A percentile compares a stretch with the other conserved stretches of the same genome.
These are phyloP conservation scores for Articulospora tetracladia DNA, from an alignment of 495 filamentous ascomycete genomes.

Conservation along the genomic window DNA sequence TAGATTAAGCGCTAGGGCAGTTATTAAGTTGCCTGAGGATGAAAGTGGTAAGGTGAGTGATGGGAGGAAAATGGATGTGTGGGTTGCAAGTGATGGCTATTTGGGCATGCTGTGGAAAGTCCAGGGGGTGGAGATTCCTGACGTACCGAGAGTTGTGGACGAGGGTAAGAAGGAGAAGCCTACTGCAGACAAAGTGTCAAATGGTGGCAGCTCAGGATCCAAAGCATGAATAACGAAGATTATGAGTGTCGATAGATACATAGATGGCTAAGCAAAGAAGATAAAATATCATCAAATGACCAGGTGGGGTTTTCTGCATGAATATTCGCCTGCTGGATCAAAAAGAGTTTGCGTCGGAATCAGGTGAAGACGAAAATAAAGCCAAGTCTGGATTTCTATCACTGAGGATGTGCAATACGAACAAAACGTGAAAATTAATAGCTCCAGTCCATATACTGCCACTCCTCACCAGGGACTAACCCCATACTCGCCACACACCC, in stretches of 20 bases:
- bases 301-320: too few relatives aligned
- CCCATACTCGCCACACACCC: conserved; percentile 30
- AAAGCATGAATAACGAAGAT: not conserved
- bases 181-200: not conserved
- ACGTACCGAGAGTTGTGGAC: conserved; percentile 31
- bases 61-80: conserved; percentile 59
- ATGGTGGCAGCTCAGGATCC: not conserved
- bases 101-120: conserved; percentile 70
- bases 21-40: conserved; percentile 59
- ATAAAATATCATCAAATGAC: too few relatives aligned
- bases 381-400: too few relatives aligned
- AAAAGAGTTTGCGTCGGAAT: too few relatives aligned
- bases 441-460: too few relatives aligned
- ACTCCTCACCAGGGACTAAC: conserved; percentile 21
- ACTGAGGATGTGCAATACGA: too few relatives aligned
- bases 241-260: too few relatives aligned
- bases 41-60: conserved; percentile 22
- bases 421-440: too few relatives aligned
- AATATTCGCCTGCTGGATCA: too few relatives aligned
- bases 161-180: conserved; percentile 25
- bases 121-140: conserved; percentile 48
- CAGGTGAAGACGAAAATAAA: too few relatives aligned
- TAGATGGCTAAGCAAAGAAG: too few relatives aligned
- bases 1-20: conserved; percentile 41
- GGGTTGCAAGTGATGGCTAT: conserved; percentile 82